A percentile compares a stretch with the other conserved stretches of the same genome.
phyloP scores from a whole-genome alignment of 2,329 filamentous ascomycete genomes.

The Trichophyton verrucosum region DNA sequence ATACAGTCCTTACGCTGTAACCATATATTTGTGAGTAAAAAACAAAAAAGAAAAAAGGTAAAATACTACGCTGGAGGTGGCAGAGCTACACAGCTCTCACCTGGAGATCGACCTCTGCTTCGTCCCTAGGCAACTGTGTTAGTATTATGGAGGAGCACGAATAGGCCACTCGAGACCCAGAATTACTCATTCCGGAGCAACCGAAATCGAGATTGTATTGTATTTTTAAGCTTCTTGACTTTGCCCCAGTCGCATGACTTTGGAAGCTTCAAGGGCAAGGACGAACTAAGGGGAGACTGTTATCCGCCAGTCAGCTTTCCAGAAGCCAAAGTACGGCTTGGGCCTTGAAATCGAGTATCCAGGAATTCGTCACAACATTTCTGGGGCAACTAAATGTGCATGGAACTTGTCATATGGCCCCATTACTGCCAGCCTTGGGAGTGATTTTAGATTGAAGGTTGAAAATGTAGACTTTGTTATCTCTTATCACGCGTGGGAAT shows the following conservation, averaged over 20 bases:
- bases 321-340: not conserved
- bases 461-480: not conserved
- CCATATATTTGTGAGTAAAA: not conserved
- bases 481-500: not conserved
- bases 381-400: not conserved
- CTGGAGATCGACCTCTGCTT: not conserved
- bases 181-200: not conserved
- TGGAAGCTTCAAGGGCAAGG: not conserved
- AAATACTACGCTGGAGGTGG: not conserved
- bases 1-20: not conserved
- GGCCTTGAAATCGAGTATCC: not conserved
- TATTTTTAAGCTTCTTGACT: not conserved
- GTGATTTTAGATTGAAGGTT: not conserved
- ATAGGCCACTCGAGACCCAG: not conserved
- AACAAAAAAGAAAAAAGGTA: not conserved
- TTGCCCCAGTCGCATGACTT: not conserved
- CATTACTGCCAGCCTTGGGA: not conserved
- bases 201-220: not conserved
- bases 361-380: not conserved
- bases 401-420: conserved; percentile 1
- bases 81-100: not conserved
- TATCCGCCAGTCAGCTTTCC: not conserved
- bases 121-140: not conserved
- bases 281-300: not conserved
- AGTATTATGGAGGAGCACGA: not conserved